These are phyloP conservation scores for Nicotiana rustica DNA, from an alignment of 305 asterid genomes.

Conservation along the genomic window DNA sequence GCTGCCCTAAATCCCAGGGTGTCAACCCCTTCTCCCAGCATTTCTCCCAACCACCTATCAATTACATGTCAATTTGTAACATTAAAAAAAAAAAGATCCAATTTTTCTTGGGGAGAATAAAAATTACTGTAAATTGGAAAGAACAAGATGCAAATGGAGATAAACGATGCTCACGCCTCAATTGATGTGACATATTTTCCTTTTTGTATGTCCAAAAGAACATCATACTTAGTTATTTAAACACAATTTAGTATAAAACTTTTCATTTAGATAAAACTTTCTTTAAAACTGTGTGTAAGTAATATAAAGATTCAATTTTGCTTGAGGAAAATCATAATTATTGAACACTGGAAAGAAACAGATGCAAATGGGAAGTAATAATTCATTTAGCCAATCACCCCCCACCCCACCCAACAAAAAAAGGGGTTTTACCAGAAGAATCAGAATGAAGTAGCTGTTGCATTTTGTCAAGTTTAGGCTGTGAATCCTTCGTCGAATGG, in stretches of 20 bases:
- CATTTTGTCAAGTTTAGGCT: constrained; percentile 45
- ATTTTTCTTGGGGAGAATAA: neutral
- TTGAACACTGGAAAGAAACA: neutral
- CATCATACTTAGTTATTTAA: no score
- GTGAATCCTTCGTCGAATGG: neutral
- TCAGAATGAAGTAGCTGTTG: constrained; percentile 59
- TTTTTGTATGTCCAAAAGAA: no score
- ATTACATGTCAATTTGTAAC: neutral
- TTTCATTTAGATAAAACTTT: no score
- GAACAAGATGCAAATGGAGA: neutral
- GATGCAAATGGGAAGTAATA: neutral
- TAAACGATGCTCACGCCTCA: neutral
- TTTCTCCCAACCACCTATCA: constrained; percentile 73
- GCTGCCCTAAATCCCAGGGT: constrained; percentile 90
- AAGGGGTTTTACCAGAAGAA: constrained; percentile 47
- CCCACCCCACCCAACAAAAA: no score
- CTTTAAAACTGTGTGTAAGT: no score
- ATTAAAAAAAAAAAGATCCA: neutral
- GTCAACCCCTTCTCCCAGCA: constrained; percentile 80
- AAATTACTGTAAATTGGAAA: neutral
- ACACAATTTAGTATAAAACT: no score
- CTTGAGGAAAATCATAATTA: neutral
- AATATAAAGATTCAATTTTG: neutral
- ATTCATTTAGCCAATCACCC: no score
- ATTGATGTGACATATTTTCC: no score